phyloP scores from a whole-genome alignment of 2,329 filamentous ascomycete species.

The Ascochyta lentis region DNA sequence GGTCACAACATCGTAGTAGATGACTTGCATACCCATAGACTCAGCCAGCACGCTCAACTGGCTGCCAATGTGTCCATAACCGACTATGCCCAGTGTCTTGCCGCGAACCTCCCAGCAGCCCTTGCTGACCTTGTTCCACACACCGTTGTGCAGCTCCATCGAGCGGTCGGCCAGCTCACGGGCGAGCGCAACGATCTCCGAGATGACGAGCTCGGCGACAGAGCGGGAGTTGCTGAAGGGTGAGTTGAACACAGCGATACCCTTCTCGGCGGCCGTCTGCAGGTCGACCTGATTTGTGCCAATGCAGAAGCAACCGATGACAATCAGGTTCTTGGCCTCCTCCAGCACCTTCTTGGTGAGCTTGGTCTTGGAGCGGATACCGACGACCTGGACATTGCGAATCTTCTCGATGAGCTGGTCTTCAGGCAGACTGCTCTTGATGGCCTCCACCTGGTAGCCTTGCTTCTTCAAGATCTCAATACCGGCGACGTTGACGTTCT shows the following conservation, averaged over 20 bases:
- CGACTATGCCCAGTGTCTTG: slow-evolving; percentile 95
- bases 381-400: slow-evolving; percentile 95
- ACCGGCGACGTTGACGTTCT: slow-evolving; percentile 94
- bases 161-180: slow-evolving; percentile 93
- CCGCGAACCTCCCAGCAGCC: slow-evolving; percentile 98
- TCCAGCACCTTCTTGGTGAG: slow-evolving; percentile 83
- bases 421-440: slow-evolving; percentile 89
- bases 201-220: slow-evolving; percentile 94
- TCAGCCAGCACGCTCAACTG: slow-evolving; percentile 95
- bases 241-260: slow-evolving; percentile 98
- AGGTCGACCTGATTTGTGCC: slow-evolving; percentile 96
- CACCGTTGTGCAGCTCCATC: slow-evolving; percentile 90
- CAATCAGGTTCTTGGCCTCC: slow-evolving; percentile 91
- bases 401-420: slow-evolving; percentile 98
- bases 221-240: slow-evolving; percentile 98
- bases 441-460: slow-evolving; percentile 93
- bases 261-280: slow-evolving; percentile 78
- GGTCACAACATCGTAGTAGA: slow-evolving; percentile 95
- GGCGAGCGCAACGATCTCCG: slow-evolving; percentile 88
- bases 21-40: slow-evolving; percentile 96
- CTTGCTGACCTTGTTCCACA: slow-evolving; percentile 96
- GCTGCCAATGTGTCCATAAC: slow-evolving; percentile 96
- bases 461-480: slow-evolving; percentile 80
- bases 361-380: slow-evolving; percentile 97
- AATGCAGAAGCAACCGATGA: slow-evolving; percentile 98